Evolutionary conservation across 169 alveolate species (phyloP).

Genomic region (Hepatocystis sp.): DNA sequence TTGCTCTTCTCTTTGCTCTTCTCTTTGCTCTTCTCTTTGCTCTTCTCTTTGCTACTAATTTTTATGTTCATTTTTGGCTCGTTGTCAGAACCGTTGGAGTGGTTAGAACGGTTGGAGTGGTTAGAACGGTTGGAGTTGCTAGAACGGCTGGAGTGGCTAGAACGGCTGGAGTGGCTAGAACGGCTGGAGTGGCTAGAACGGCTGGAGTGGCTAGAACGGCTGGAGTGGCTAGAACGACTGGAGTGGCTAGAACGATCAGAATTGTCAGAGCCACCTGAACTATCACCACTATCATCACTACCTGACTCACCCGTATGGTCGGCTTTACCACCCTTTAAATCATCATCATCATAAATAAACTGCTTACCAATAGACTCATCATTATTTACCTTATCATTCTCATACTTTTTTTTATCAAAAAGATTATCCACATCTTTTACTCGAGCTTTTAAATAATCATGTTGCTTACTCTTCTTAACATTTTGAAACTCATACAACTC

Average conservation of each 20-base stretch:
- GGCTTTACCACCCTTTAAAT: background rate
- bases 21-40: conserved; percentile 16
- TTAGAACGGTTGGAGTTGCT: background rate
- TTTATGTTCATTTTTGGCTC: background rate
- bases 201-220: background rate
- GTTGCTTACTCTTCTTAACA: conserved; percentile 82
- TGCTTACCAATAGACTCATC: background rate
- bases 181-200: background rate
- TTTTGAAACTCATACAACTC: conserved; percentile 85
- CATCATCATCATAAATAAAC: conserved; percentile 73
- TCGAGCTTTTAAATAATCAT: conserved; percentile 84
- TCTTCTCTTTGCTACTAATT: background rate
- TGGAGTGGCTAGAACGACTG: background rate
- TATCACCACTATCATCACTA: conserved; percentile 10
- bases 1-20: conserved; percentile 26
- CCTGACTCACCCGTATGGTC: conserved; percentile 6
- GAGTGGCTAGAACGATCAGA: background rate
- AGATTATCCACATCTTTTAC: conserved; percentile 89
- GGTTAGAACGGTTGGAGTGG: background rate
- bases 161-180: background rate
- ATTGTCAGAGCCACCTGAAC: background rate
- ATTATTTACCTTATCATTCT: conserved; percentile 19
- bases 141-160: background rate
- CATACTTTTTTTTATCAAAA: conserved; percentile 74
- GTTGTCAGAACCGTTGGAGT: background rate